A percentile compares a stretch with the other conserved stretches of the same genome.
Conservation (phyloP, 73 alveolate species). For the Paramecium biaurelia region DNA sequence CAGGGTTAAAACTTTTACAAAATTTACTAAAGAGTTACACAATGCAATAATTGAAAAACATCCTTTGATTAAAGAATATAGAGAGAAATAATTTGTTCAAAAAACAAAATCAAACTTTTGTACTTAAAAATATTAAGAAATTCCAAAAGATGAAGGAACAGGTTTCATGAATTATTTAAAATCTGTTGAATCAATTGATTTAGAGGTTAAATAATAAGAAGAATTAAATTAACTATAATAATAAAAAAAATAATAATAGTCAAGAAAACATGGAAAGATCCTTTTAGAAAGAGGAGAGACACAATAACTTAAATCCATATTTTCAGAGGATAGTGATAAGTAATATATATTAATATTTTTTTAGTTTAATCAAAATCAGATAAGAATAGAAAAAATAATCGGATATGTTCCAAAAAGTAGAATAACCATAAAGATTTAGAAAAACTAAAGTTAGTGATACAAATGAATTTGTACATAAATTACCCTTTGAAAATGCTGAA, state of each 20-base stretch:
- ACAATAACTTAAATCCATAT: background rate
- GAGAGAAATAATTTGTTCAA: background rate
- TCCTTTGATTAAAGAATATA: background rate
- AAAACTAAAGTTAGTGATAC: background rate
- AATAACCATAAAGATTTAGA: background rate
- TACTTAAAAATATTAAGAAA: background rate
- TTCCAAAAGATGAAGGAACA: background rate
- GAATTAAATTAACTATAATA: background rate
- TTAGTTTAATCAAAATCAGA: background rate
- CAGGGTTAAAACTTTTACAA: background rate
- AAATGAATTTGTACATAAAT: background rate
- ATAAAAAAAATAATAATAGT: background rate
- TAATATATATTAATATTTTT: background rate
- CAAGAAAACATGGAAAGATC: background rate
- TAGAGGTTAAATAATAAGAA: background rate
- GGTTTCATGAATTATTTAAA: conserved; percentile 17
- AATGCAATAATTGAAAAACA: background rate
- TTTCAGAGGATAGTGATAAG: background rate
- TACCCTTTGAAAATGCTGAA: background rate
- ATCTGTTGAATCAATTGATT: background rate
- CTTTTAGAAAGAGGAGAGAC: background rate
- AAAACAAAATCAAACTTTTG: background rate
- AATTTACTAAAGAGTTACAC: background rate
- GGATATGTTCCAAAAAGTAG: background rate
- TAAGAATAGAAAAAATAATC: background rate